Base-by-base conservation (phyloP, 2,329 filamentous ascomycete species). In the Epichloe baconii region DNA sequence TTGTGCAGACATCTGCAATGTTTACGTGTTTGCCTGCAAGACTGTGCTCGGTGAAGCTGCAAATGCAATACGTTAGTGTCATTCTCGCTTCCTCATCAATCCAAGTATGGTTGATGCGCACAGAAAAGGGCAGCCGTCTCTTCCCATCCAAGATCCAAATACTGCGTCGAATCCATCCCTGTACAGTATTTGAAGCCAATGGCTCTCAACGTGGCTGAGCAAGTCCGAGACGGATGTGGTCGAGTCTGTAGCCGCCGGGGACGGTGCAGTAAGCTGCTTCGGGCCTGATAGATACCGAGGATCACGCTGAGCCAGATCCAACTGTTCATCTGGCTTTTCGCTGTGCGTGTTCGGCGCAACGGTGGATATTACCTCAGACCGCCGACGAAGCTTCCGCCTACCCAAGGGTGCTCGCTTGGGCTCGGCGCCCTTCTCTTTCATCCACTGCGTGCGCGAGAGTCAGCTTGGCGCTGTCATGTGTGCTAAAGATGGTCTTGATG, bases 91-190 rank as follows among this genome's bases (percentile, higher is more conserved):
- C 19, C n/a, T 43, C 17, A 21, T 43, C 41, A 43, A 17, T 6
- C 14, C 41, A 23, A 43, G 10, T 43, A 19, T 21, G 42, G 35
- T 3, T 15, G 40, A 36, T 19, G 40, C 68, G 17, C 58, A 71
- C 67, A 68, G 53, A 46, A 71, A 70, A 14, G 69, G 69, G 52
- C 67, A 70, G 49, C 68, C 65, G 46, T 71, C 66, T 52, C 64
- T 64, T 0, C 69, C 68, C 58, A 71, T 62, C 68, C 67, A 71
- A 0, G 66, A 70, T 2, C 68, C 69, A 55, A 71, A 71, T 0
- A 71, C 61, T 3, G 62, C 59, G 46, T 71, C 67, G 38, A 71
- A 72, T 0, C 65, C 64, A 42, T 58, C 57, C 34, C 60, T 55
- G 52, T 68, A 71, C 10, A 71, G 61, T 8, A 48, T 53, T 12